A percentile compares a stretch with the other conserved stretches of the same genome.
phyloP scores from a whole-genome alignment of 805 yeast species.

The Metschnikowia similis region DNA sequence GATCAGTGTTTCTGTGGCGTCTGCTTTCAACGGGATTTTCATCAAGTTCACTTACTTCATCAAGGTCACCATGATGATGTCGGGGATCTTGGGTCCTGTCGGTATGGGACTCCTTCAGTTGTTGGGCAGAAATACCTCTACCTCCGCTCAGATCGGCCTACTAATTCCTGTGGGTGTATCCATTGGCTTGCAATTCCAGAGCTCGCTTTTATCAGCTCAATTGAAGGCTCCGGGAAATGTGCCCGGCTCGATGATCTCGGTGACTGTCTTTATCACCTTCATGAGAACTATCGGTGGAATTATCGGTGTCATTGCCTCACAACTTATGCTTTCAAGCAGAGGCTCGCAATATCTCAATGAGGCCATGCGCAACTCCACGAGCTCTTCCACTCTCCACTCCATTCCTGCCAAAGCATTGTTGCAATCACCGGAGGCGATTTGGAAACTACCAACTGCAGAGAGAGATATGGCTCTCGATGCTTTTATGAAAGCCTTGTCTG shows the following conservation, averaged over 20 bases:
- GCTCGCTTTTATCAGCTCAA: constrained; percentile 33
- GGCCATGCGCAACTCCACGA: constrained; percentile 5
- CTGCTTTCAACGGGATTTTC: constrained; percentile 30
- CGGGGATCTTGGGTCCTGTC: constrained; percentile 28
- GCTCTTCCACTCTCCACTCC: constrained; percentile 2
- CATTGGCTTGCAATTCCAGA: constrained; percentile 35
- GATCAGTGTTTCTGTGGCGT: constrained; percentile 29
- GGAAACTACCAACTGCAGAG: constrained; percentile 21
- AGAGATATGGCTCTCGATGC: constrained; percentile 23
- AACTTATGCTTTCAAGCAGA: constrained; percentile 22
- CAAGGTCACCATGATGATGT: constrained; percentile 29
- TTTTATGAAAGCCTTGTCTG: constrained; percentile 16
- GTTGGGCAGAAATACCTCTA: constrained; percentile 21
- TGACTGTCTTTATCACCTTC: constrained; percentile 33
- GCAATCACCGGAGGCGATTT: constrained; percentile 25
- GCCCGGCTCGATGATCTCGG: constrained; percentile 33
- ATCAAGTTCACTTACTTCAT: constrained; percentile 26
- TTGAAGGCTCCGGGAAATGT: constrained; percentile 32
- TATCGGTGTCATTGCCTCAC: constrained; percentile 28
- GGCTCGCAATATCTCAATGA: constrained; percentile 10
- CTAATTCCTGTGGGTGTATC: constrained; percentile 32
- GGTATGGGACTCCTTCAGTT: constrained; percentile 34
- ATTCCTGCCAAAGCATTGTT: constrained; percentile 10
- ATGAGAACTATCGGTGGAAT: constrained; percentile 31
- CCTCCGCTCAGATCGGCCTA: constrained; percentile 27